Evolutionary conservation across 495 filamentous ascomycete genomes (phyloP).

Genomic region (Trypethelium eluteriae): DNA sequence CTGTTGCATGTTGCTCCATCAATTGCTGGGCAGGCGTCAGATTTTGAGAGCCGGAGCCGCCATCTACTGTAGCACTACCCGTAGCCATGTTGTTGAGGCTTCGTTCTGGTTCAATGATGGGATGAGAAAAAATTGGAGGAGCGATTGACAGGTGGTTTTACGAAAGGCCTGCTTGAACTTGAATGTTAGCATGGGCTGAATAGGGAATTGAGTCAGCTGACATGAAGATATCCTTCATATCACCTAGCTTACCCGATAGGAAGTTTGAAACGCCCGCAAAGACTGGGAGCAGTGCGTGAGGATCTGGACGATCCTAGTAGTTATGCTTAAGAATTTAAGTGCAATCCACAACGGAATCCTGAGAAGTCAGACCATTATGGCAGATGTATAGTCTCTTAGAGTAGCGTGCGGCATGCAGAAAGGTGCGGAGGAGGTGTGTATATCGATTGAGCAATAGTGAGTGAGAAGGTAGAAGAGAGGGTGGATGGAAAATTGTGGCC

Average conservation of each 20-base stretch:
- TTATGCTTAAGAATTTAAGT: not conserved
- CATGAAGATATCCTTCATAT: not conserved
- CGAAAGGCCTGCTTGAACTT: too few species aligned
- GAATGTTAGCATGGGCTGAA: too few species aligned
- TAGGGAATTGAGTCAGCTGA: too few species aligned
- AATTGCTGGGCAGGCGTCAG: conserved; percentile 62
- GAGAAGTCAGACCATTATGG: not conserved
- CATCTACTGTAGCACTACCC: conserved; percentile 35
- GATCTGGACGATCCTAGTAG: not conserved
- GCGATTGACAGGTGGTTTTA: too few species aligned
- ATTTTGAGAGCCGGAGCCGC: conserved; percentile 29
- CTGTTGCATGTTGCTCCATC: conserved; percentile 63
- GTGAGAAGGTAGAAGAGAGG: not conserved
- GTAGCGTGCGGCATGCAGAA: not conserved
- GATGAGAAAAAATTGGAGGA: not conserved
- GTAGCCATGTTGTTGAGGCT: conserved; percentile 18
- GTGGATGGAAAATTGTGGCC: not conserved
- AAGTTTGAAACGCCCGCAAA: not conserved
- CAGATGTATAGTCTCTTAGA: not conserved
- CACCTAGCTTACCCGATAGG: not conserved
- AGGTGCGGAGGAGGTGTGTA: not conserved
- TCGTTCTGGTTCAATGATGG: too few species aligned
- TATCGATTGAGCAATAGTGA: not conserved
- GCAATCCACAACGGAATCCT: not conserved
- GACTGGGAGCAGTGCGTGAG: not conserved